phyloP scores from a whole-genome alignment of 2,329 filamentous ascomycete species.

The Penicillium decumbens region DNA sequence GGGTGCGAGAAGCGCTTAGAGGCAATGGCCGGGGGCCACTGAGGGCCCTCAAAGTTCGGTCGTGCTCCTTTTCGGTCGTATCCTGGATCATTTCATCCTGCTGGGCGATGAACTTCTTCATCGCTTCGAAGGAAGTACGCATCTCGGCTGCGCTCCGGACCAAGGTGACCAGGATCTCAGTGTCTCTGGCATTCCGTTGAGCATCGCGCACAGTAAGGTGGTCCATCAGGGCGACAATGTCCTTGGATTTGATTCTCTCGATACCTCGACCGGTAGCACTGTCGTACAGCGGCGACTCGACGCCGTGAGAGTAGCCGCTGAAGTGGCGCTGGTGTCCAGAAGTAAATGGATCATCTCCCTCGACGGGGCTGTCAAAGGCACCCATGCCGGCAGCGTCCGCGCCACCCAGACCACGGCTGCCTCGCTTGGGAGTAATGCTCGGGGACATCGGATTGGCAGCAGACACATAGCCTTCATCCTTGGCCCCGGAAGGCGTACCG shows the following conservation, averaged over 20 bases:
- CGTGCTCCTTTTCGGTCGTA: slow-evolving; percentile 80
- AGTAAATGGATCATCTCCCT: slow-evolving; percentile 62
- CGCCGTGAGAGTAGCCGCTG: slow-evolving; percentile 87
- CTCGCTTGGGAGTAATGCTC: slow-evolving; percentile 46
- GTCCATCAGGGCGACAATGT: slow-evolving; percentile 96
- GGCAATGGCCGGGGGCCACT: slow-evolving; percentile 83
- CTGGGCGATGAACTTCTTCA: slow-evolving; percentile 86
- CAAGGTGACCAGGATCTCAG: slow-evolving; percentile 89
- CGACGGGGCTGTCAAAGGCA: slow-evolving; percentile 47
- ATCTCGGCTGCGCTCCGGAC: slow-evolving; percentile 94
- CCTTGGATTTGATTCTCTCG: slow-evolving; percentile 89
- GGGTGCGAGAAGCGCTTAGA: slow-evolving; percentile 56
- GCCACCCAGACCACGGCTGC: slow-evolving; percentile 49
- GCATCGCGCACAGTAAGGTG: slow-evolving; percentile 96
- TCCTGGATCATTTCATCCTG: slow-evolving; percentile 87
- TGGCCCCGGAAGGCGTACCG: slow-evolving; percentile 57
- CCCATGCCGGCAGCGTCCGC: slow-evolving; percentile 51
- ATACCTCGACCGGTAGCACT: slow-evolving; percentile 80
- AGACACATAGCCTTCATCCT: slow-evolving; percentile 91
- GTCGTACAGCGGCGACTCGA: slow-evolving; percentile 86
- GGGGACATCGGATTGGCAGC: slow-evolving; percentile 57
- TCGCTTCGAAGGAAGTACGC: slow-evolving; percentile 91
- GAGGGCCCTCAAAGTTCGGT: slow-evolving; percentile 76
- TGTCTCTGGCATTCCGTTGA: slow-evolving; percentile 91
- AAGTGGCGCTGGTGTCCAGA: slow-evolving; percentile 59